Evolutionary conservation across 768 basidiomycete genomes (phyloP), one percentile per base, ranked within the genome.

Genomic region (Tricholoma saponaceum): DNA sequence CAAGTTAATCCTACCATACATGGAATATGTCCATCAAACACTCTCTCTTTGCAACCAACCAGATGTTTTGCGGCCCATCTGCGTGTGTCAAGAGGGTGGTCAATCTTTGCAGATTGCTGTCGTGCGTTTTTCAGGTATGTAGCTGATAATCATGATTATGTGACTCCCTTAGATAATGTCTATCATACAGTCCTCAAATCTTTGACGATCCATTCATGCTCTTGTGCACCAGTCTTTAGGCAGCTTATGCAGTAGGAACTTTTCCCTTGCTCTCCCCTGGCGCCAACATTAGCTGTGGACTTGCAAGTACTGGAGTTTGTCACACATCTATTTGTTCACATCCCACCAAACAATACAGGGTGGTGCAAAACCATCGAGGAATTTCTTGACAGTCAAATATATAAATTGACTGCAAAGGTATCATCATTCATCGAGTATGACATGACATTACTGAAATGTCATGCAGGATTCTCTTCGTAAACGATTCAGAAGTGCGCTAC

Each of bases 251-350:
- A 50, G 39, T 28, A n/a, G 2, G 68, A 66, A 1, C 58, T 65
- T 18, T 71, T 73, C 52, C 65, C 72, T 14, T 69, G 64, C 37
- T 59, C 69, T 5, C 73, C 73, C 0, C 16, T 64, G 3, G 54
- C 46, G 0, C 74, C 74, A 6, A 64, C 67, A 9, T 58, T 75
- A 3, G 73, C 70, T 12, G 66, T 75, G 1, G 68, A 73, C 52
- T 28, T 74, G 16, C 58, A 58, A 33, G 60, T 74, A 26, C 54
- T 74, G 9, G 62, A 69, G 30, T 71, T 74, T 54, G 66, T 67
- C 0, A 23, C 44, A 30, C 59, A 7, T 58, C 37, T 74, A 0
- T 74, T 70, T 57, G 44, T 70, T 25, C 55, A 50, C 20, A 56
- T 66, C 5, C 57, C 69, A 9, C 72, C 67, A 9, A 71, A 72